phyloP scores from a whole-genome alignment of 2,329 filamentous ascomycete genomes.

The Fusarium camptoceras region DNA sequence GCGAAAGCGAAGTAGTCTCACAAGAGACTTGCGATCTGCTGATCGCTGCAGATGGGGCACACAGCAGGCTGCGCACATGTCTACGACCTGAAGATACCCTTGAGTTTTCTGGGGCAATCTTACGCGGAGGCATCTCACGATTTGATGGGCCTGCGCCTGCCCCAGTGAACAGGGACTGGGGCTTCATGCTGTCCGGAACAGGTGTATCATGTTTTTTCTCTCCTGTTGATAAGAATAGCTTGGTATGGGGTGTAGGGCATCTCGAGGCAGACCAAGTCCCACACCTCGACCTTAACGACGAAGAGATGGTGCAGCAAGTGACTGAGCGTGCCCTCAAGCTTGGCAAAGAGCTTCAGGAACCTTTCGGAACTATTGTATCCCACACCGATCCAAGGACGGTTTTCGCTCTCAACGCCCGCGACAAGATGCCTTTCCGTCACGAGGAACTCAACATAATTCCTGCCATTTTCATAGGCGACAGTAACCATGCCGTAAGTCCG shows the following conservation, averaged over 20 bases:
- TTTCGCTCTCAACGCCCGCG: conserved; percentile 55
- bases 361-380: conserved; percentile 55
- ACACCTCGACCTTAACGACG: conserved; percentile 16
- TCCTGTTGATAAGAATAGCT: conserved; percentile 54
- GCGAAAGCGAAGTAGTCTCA: background rate
- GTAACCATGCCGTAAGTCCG: conserved; percentile 62
- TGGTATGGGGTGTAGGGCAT: conserved; percentile 59
- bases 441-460: conserved; percentile 35
- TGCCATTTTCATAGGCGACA: conserved; percentile 62
- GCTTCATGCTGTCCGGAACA: conserved; percentile 53
- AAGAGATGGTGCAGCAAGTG: conserved; percentile 46
- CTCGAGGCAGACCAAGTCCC: conserved; percentile 40
- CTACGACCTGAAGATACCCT: conserved; percentile 56
- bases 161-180: conserved; percentile 55
- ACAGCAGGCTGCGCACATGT: conserved; percentile 54
- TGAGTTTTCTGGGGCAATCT: conserved; percentile 54
- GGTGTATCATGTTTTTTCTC: conserved; percentile 59
- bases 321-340: conserved; percentile 49
- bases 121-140: conserved; percentile 53
- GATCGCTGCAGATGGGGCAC: conserved; percentile 59
- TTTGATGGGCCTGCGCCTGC: conserved; percentile 52
- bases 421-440: conserved; percentile 59
- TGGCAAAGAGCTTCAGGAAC: conserved; percentile 53
- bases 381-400: conserved; percentile 54
- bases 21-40: conserved; percentile 55